Evolutionary conservation across 1,284 basidiomycete species (phyloP).

Genomic region (Marasmius sp.): DNA sequence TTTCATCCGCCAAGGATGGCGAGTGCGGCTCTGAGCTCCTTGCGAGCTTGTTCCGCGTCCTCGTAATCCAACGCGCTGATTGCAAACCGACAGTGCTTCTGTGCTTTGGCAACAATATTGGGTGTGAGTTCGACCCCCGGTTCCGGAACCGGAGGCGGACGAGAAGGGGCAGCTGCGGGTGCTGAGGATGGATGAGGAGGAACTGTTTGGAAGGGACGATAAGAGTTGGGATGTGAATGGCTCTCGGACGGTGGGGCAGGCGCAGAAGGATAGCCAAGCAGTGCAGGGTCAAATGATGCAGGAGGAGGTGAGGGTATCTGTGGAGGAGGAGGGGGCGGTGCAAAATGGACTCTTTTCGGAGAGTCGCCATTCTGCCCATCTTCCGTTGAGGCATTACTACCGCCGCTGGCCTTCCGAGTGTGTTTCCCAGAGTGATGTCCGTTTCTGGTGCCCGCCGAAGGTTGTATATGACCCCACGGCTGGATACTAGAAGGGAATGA

Average conservation of each 20-base stretch:
- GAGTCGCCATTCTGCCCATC: constrained; percentile 1
- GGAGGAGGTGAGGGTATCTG: not conserved
- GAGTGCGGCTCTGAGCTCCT: constrained; percentile 77
- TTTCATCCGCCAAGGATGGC: constrained; percentile 59
- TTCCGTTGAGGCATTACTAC: constrained; percentile 24
- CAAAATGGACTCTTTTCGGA: constrained; percentile 13
- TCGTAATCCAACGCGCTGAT: constrained; percentile 93
- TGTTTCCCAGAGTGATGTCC: not conserved
- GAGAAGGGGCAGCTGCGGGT: constrained; percentile 9
- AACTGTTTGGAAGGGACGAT: constrained; percentile 15
- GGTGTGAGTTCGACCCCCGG: constrained; percentile 59
- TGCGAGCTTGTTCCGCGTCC: constrained; percentile 80
- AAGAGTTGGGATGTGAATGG: constrained; percentile 3
- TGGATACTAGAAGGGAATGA: not conserved
- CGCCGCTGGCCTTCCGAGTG: constrained; percentile 25
- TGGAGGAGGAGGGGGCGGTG: not conserved
- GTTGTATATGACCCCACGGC: constrained; percentile 12
- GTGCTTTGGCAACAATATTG: constrained; percentile 63
- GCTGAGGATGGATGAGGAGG: constrained; percentile 11
- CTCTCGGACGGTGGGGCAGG: not conserved
- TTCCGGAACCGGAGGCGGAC: constrained; percentile 9
- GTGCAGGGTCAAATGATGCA: not conserved
- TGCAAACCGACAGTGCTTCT: constrained; percentile 90
- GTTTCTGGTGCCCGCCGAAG: constrained; percentile 16
- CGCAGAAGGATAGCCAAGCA: not conserved